Evolutionary conservation across 805 yeast species (phyloP), one percentile per base, ranked within the genome.

Genomic region (Limtongozyma cylindracea): DNA sequence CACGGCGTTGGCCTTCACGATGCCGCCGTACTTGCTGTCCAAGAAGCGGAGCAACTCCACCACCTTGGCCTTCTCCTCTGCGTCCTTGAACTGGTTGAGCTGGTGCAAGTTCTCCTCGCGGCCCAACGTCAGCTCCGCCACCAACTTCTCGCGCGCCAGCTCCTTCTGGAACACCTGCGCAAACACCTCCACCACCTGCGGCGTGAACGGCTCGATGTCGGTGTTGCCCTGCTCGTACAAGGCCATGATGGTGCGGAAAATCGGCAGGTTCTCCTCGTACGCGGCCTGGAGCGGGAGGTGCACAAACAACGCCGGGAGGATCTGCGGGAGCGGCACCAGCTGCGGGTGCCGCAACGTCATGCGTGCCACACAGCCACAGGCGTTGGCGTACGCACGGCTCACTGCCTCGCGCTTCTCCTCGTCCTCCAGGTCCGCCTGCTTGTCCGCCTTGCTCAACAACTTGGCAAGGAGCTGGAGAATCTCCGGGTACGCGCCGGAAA

Each of bases 341-440:
- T 47, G 49, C 35, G 63, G 66, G 42, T 73, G 61, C 40, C 71
- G 69, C 43, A 76, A 51, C 9, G 74, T 61, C 74, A 88, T 58
- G 48, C 98, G 67, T 10, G 93, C 82, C 26, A 82, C 92, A 60
- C 96, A 88, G 20, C 98, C 98, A 45, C 88, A 72, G 4, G 93
- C 93, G 45, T 88, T 88, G 27, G 96, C 94, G 33, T 63, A 65
- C 5, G 91, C 66, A 51, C 92, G 61, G 48, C 70, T 69, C 34
- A 76, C 61, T 27, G 65, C 71, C 31, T 78, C 92, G 37, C 60
- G 61, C 16, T 76, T 56, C 43, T 73, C 84, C 31, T 71, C 91
- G 35, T 68, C 78, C 29, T 64, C 73, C 23, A 41, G 38, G 24
- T 30, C 31, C 22, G 36, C 37, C 34, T 56, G 55, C 38, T 51